These are phyloP conservation scores for Silene conica DNA, from an alignment of 148 eudicot species.

Conservation along the genomic window DNA sequence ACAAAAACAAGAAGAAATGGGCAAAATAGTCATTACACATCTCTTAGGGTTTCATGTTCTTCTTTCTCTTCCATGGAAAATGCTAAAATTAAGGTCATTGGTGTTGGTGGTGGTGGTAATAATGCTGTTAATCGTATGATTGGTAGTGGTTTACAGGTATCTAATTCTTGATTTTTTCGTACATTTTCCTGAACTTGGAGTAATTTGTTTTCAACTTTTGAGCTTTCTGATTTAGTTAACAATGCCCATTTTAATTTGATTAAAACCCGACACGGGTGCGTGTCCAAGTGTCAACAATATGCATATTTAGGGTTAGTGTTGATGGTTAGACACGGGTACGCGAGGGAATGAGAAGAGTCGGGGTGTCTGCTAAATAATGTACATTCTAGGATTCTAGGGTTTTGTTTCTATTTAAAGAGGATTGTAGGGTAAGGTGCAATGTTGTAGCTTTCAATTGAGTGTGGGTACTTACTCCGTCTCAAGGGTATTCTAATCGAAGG, in stretches of 20 bases:
- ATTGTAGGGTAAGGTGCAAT: background rate
- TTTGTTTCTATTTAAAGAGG: background rate
- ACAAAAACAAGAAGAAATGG: constrained; percentile 28
- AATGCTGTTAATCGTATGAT: constrained; percentile 99
- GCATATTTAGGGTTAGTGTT: no score
- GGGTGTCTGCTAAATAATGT: background rate
- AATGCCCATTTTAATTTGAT: background rate
- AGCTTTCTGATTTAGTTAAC: background rate
- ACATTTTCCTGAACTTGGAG: background rate
- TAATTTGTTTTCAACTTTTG: background rate
- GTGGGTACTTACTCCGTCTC: no score
- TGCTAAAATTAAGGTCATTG: constrained; percentile 90
- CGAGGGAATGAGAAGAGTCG: background rate
- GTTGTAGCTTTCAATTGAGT: background rate
- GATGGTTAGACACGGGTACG: background rate
- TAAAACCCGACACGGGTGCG: background rate
- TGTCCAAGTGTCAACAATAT: no score
- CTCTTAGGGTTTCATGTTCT: constrained; percentile 33
- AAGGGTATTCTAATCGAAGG: no score
- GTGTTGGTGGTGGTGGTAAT: constrained; percentile 98
- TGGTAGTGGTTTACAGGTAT: constrained; percentile 91
- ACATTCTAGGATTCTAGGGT: background rate
- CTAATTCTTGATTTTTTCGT: constrained; percentile 1
- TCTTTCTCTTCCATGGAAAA: constrained; percentile 56
- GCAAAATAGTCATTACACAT: constrained; percentile 18